Evolutionary conservation across 768 basidiomycete genomes (phyloP).

Genomic region (Xerocomellus dryophilus): DNA sequence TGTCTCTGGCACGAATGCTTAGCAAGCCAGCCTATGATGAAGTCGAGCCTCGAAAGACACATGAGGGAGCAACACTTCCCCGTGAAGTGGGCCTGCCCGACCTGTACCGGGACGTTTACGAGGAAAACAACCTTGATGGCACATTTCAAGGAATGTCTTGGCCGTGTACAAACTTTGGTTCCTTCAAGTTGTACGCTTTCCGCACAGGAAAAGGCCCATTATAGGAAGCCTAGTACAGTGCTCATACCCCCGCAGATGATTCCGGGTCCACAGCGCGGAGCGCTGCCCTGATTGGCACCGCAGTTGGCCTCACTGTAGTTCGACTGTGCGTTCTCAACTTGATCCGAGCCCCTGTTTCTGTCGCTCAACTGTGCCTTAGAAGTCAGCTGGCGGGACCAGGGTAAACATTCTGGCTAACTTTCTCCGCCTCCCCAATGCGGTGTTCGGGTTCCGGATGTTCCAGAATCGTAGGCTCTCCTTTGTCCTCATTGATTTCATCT

Average conservation of each 20-base stretch:
- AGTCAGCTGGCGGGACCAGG: constrained; percentile 73
- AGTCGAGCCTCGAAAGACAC: constrained; percentile 7
- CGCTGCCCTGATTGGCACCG: constrained; percentile 82
- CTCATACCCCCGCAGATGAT: too few species aligned
- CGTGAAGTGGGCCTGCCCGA: constrained; percentile 1
- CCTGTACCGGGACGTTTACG: constrained; percentile 3
- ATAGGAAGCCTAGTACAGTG: too few species aligned
- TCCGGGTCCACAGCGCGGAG: constrained; percentile 65
- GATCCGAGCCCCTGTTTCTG: background rate
- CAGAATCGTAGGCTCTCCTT: constrained; percentile 31
- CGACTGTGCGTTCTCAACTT: constrained; percentile 58
- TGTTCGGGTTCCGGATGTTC: constrained; percentile 47
- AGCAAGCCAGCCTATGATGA: background rate
- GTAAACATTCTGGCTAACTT: constrained; percentile 40
- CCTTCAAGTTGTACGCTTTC: too few species aligned
- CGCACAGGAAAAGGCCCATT: too few species aligned
- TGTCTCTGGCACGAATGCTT: constrained; percentile 1
- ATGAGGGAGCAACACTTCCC: background rate
- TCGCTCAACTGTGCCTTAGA: background rate
- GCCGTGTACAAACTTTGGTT: background rate
- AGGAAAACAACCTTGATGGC: background rate
- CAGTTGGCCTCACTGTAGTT: constrained; percentile 84
- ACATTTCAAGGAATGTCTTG: background rate
- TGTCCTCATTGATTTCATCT: constrained; percentile 9
- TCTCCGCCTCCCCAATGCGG: constrained; percentile 61